Conservation (phyloP, 768 basidiomycete genomes). For the Neoboletus magnificus region DNA sequence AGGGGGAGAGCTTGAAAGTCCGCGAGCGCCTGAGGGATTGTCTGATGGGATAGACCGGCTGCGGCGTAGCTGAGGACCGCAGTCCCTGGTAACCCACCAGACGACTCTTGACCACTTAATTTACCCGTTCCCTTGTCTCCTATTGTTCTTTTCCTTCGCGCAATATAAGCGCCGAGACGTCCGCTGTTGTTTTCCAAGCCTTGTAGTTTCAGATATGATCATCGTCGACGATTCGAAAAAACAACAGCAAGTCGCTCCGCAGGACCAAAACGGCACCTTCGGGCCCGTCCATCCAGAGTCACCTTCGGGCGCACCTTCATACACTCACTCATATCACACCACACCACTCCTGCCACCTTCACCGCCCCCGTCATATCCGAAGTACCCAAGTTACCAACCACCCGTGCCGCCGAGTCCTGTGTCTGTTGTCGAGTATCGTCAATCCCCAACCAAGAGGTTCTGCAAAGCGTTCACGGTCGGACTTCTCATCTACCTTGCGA, state of each 20-base stretch:
- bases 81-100: not conserved
- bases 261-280: not conserved
- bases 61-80: not conserved
- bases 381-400: not conserved
- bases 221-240: conserved; percentile 3
- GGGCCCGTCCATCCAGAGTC: conserved; percentile 7
- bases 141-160: too few relatives aligned
- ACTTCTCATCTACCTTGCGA: conserved; percentile 8
- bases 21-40: not conserved
- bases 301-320: not conserved
- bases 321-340: conserved; percentile 6
- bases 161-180: too few relatives aligned
- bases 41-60: not conserved
- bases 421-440: not conserved
- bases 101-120: not conserved
- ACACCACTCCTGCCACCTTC: not conserved
- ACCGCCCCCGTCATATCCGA: conserved; percentile 14
- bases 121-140: not conserved
- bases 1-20: not conserved
- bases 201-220: not conserved
- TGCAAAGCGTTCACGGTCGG: conserved; percentile 12
- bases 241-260: not conserved
- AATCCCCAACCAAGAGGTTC: conserved; percentile 10
- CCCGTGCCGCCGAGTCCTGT: not conserved
- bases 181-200: too few relatives aligned